Base-by-base conservation (phyloP, 495 filamentous ascomycete species). In the Choiromyces venosus region DNA sequence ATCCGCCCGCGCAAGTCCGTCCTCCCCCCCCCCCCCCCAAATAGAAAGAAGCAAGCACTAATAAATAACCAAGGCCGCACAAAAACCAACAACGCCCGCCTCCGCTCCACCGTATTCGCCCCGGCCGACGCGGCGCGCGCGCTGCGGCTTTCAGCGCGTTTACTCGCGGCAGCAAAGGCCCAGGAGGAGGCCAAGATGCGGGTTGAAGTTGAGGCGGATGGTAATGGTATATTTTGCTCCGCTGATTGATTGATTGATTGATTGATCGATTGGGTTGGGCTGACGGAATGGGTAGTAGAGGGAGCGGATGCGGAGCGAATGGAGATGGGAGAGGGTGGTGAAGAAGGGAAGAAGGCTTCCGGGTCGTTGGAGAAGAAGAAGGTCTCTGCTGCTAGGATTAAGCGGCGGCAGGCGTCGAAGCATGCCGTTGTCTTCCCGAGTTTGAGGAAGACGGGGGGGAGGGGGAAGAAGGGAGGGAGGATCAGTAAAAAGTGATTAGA, bases 81-180 rank as follows among this genome's bases (percentile, higher is more conserved):
- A 61, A 61, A 61, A 61, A 5, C n/a, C 9, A 61, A 61, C 52
- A 61, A 61, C n/a, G 52, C 52, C 10, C 52, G 52, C 52, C 44
- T 71, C 35, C 70, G 70, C 25, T 14, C 61, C 29, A 71, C 46
- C 25, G 29, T 71, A 10, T 37, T 37, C n/a, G 70, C 37, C 1
- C 70, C 70, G 66, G 70, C 36, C 2, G 70, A 68, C 25, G 56
- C 37, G 1, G 70, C 46, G 14, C 70, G 70, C n/a, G 14, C n/a
- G 25, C 56, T 38, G 56, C 46, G 70, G 25, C 70, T 71, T 69
- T 71, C 70, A 9, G 29, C 18, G 37, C 65, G 66, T 21, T 42
- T 71, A 14, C 46, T 71, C 65, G 56, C 46, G 14, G 37, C 66
- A 21, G 70, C 70, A 29, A 61, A 33, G 33, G 52, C 52, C 0